A percentile compares a stretch with the other conserved stretches of the same genome.
phyloP scores from a whole-genome alignment of 2,329 filamentous ascomycete genomes.

The Didymella pomorum region DNA sequence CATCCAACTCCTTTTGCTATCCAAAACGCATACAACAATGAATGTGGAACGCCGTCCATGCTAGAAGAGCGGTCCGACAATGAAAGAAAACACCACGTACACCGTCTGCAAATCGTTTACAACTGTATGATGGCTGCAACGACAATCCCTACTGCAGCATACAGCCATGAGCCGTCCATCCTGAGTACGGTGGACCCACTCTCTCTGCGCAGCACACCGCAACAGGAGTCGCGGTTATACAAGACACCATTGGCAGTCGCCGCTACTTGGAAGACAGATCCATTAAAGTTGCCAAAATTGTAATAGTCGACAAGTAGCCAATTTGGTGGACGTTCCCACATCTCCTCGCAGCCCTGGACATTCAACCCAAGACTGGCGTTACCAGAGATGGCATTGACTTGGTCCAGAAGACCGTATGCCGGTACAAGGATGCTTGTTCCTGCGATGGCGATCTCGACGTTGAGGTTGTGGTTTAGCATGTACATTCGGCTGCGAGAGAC shows the following conservation, averaged over 20 bases:
- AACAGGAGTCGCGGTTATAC: conserved; percentile 35
- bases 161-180: not conserved
- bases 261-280: conserved; percentile 48
- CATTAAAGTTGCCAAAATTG: conserved; percentile 45
- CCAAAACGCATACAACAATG: not conserved
- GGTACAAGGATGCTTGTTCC: conserved; percentile 55
- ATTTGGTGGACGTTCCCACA: conserved; percentile 47
- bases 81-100: no score
- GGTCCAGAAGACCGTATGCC: conserved; percentile 36
- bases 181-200: not conserved
- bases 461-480: conserved; percentile 90
- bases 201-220: conserved; percentile 24
- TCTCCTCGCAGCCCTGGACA: conserved; percentile 37
- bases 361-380: conserved; percentile 40
- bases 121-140: not conserved
- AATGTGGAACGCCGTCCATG: not conserved
- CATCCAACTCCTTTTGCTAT: conserved; percentile 5
- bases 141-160: not conserved
- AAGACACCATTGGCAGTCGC: conserved; percentile 60
- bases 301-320: conserved; percentile 51
- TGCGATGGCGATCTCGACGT: conserved; percentile 60
- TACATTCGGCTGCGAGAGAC: conserved; percentile 71
- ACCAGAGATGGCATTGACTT: conserved; percentile 42
- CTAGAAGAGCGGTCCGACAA: not conserved
- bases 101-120: not conserved